Evolutionary conservation across 495 filamentous ascomycete genomes (phyloP).

Genomic region (Penicillium cataractarum): DNA sequence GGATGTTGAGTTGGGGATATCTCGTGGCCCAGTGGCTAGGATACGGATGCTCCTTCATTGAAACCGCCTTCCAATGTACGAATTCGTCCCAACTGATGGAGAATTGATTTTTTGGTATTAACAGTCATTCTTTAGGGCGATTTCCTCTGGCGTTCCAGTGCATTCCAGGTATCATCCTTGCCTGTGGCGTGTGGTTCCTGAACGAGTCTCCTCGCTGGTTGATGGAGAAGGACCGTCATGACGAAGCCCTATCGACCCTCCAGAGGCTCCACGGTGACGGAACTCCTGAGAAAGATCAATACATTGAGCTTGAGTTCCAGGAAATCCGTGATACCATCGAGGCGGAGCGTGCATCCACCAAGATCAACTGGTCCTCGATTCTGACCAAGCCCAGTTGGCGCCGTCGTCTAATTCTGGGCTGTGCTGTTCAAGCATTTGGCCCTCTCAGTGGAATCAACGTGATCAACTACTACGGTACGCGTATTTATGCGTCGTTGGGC

Average conservation of each 20-base stretch:
- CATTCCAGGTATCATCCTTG: conserved; percentile 49
- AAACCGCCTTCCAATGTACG: conserved; percentile 46
- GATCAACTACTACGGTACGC: conserved; percentile 59
- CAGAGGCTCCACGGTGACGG: conserved; percentile 19
- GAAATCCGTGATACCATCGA: conserved; percentile 32
- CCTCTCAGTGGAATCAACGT: conserved; percentile 58
- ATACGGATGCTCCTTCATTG: conserved; percentile 51
- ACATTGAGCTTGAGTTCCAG: conserved; percentile 32
- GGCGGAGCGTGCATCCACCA: conserved; percentile 17
- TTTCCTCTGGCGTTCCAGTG: conserved; percentile 57
- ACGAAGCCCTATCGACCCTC: conserved; percentile 52
- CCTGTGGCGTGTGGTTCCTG: conserved; percentile 56
- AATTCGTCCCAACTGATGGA: not conserved
- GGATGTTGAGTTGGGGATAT: conserved; percentile 51
- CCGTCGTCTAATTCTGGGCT: conserved; percentile 53
- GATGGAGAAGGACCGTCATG: conserved; percentile 65
- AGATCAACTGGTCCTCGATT: conserved; percentile 46
- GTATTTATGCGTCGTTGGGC: conserved; percentile 55
- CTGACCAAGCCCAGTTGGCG: conserved; percentile 52
- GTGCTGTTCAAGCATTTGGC: conserved; percentile 55
- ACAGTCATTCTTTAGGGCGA: conserved; percentile 32
- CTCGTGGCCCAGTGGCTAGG: conserved; percentile 52
- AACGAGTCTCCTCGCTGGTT: conserved; percentile 62
- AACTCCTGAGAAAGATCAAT: conserved; percentile 16
- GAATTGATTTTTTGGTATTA: not conserved